These are phyloP conservation scores for Trichoderma semiorbis DNA, from an alignment of 2,329 filamentous ascomycete genomes.

Conservation along the genomic window DNA sequence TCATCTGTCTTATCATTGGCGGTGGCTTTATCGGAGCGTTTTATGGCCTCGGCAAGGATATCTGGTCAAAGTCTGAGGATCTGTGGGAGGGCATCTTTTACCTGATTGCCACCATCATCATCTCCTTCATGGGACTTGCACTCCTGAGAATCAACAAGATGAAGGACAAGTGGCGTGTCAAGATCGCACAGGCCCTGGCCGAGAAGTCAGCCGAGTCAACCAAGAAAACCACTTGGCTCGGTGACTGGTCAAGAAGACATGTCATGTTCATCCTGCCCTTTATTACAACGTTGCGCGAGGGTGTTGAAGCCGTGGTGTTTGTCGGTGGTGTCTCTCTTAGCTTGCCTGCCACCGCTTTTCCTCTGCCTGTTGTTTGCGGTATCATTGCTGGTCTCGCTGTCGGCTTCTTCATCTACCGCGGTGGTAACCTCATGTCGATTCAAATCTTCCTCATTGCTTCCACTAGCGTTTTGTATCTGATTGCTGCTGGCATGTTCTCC, in stretches of 20 bases:
- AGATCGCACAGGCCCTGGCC: constrained; percentile 61
- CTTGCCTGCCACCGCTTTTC: constrained; percentile 65
- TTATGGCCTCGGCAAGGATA: constrained; percentile 61
- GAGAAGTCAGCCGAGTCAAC: constrained; percentile 43
- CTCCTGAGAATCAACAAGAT: constrained; percentile 73
- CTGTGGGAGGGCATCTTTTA: constrained; percentile 72
- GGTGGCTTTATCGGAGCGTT: constrained; percentile 64
- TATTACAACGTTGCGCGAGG: constrained; percentile 72
- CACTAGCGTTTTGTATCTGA: constrained; percentile 76
- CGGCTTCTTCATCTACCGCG: constrained; percentile 65
- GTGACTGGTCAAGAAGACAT: constrained; percentile 64
- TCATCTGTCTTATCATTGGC: constrained; percentile 60
- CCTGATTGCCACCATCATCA: constrained; percentile 65
- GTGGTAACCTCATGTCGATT: constrained; percentile 31
- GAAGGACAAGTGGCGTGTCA: constrained; percentile 73
- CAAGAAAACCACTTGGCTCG: constrained; percentile 32
- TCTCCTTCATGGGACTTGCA: constrained; percentile 68
- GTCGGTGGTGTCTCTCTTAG: constrained; percentile 71
- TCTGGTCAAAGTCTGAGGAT: constrained; percentile 61
- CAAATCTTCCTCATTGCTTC: constrained; percentile 75
- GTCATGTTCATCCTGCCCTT: constrained; percentile 76
- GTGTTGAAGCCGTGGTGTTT: constrained; percentile 75
- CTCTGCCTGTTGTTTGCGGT: constrained; percentile 65
- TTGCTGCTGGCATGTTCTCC: constrained; percentile 77
- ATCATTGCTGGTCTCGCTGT: constrained; percentile 58